Base-by-base conservation (phyloP, 2,329 filamentous ascomycete species). In the Dothiorella sarmentorum region DNA sequence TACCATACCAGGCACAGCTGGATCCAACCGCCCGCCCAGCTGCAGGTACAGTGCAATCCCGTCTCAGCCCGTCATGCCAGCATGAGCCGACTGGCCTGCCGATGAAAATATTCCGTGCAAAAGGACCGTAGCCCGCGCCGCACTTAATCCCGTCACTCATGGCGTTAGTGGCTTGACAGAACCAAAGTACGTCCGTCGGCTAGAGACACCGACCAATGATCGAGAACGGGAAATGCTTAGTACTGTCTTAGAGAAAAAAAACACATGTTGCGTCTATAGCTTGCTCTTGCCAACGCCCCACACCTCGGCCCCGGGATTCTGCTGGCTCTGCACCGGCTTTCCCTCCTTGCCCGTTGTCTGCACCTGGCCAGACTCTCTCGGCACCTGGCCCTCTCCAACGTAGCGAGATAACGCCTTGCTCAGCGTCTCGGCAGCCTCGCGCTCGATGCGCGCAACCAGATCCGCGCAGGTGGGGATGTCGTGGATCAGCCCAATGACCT, bases 401-500 rank as follows among this genome's bases (percentile, higher is more conserved):
- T 73, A 74, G 3, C 79, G 65, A 15, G 67, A 69, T 52, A 70
- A 69, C 4, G 71, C 68, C 62, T 73, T 67, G 59, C 66, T 66
- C 66, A 79, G 68, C 3, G 75, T 72, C 37, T 75, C 72, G 6
- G 76, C 62, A 5, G 77, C 76, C 57, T 79, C 77, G 18, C 64
- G 66, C 66, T 80, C 78, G 60, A 80, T 80, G 17, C 78, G 70
- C 31, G 62, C 68, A 4, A 80, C 63, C 15, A 80, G 71, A 43
- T 72, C 76, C 33, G 71, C 71, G 63, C 78, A 80, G 1, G 76
- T 78, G 1, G 78, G 78, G 31, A 80, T 77, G 60, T 80, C 78
- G 60, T 81, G 76, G 61, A 81, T 81, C 13, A 81, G 68, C 7
- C 78, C 78, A 49, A 99, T 96, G 65, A 97, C 93, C 73, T 97